Evolutionary conservation across 306 rosid species (phyloP).

Genomic region (Oxytropis ochrocephala): DNA sequence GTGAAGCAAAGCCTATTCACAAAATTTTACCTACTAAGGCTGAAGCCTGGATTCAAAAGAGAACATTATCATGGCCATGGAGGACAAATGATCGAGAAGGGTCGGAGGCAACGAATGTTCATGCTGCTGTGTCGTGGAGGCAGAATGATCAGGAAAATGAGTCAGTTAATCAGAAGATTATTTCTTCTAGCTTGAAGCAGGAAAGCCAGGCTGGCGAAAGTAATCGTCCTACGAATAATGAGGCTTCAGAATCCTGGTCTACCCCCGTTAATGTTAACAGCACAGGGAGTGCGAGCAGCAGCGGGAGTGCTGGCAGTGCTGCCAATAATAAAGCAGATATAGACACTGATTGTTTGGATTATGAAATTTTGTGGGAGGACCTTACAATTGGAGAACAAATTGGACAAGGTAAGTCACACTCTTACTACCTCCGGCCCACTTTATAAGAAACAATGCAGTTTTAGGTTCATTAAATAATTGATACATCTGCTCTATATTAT

Average conservation of each 20-base stretch:
- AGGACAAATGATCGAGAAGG: slow-evolving; percentile 65
- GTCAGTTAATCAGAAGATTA: slow-evolving; percentile 33
- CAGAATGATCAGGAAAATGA: slow-evolving; percentile 69
- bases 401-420: slow-evolving; percentile 71
- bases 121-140: slow-evolving; percentile 51
- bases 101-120: slow-evolving; percentile 43
- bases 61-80: slow-evolving; percentile 89
- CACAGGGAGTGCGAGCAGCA: slow-evolving; percentile 95
- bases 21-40: slow-evolving; percentile 62
- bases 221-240: slow-evolving; percentile 48
- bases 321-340: slow-evolving; percentile 61
- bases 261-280: slow-evolving; percentile 76
- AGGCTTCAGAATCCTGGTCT: slow-evolving; percentile 76
- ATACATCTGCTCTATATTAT: neutral
- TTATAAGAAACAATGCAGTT: too few species aligned
- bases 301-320: slow-evolving; percentile 84
- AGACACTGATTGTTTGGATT: slow-evolving; percentile 87
- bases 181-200: slow-evolving; percentile 34
- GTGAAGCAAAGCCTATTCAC: slow-evolving; percentile 67
- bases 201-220: slow-evolving; percentile 54
- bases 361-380: slow-evolving; percentile 98
- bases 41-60: slow-evolving; percentile 88
- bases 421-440: neutral
- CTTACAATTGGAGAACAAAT: slow-evolving; percentile 86
- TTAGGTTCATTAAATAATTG: too few species aligned